Base-by-base conservation (phyloP, 176 grass and related monocot species). In the Metroxylon sagu region DNA sequence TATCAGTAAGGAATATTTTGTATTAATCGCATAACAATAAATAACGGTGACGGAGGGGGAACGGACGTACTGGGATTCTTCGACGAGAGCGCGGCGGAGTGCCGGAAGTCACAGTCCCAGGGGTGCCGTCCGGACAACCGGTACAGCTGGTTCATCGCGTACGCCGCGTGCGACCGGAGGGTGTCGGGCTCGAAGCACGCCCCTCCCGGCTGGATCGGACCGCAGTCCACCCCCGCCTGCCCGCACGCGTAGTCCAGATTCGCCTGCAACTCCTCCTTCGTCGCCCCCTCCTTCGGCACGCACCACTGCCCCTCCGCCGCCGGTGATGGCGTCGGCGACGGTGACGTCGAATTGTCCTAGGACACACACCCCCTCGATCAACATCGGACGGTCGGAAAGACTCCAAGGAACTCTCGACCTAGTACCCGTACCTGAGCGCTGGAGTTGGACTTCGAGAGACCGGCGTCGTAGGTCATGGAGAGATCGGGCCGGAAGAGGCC, bases 121-220 rank as follows among this genome's bases (percentile, higher is more conserved):
- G 92, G 56, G 69, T 91, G 59, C 4, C 71, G 60, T 2, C 84
- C 80, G n/a, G 87, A 71, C 12, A 66, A 72, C 81, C 88, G 92
- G 81, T 78, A 97, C 25, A 85, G 71, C 78, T 97, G 92, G 76
- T 97, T 97, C 84, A 97, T 91, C 64, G 87, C 83, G 71, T 91
- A 97, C 3, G 92, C 81, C 18, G 92, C 92, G 78, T 97, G 92
- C 14, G 92, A 83, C 25, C 72, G 84, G 54, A 97, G 76, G 14
- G 86, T 97, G 81, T 91, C 76, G 15, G 92, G 92, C 60, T 84
- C 64, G 68, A 82, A 97, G 82, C 92, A 97, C 3, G 81, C 78
- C 39, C 75, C 87, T 1, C 83, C 84, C 15, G 81, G 74, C 65
- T 97, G 92, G 72, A 97, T 91, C 62, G 80, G 77, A 17, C 50